Evolutionary conservation across 257 asterid species (phyloP).

Genomic region (Nicotiana undulata): DNA sequence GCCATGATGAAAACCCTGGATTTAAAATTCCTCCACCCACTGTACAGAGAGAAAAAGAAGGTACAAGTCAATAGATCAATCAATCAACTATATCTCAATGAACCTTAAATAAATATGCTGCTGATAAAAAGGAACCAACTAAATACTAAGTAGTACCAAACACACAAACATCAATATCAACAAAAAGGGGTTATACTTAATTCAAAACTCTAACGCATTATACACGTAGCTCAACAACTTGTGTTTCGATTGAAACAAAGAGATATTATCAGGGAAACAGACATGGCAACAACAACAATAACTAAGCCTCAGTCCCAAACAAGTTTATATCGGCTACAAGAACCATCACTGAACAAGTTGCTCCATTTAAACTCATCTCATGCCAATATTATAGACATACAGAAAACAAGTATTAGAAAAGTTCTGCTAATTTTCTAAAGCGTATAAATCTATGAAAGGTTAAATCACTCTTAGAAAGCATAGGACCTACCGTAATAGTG

Average conservation of each 20-base stretch:
- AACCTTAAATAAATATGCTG: background rate
- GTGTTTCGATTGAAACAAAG: background rate
- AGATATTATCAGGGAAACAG: background rate
- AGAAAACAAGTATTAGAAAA: too few relatives aligned
- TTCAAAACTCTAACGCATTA: background rate
- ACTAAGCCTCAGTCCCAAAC: too few relatives aligned
- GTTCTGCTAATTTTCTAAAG: too few relatives aligned
- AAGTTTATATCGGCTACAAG: too few relatives aligned
- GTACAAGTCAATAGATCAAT: background rate
- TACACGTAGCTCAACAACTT: background rate
- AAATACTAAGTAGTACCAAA: background rate
- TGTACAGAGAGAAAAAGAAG: background rate
- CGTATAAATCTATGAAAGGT: too few relatives aligned
- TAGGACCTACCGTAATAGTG: too few relatives aligned
- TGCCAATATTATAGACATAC: too few relatives aligned
- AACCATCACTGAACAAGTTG: too few relatives aligned
- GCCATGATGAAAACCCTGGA: slow-evolving; percentile 21
- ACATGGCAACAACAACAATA: too few relatives aligned
- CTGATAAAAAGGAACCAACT: background rate
- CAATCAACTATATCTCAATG: background rate
- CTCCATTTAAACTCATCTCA: too few relatives aligned
- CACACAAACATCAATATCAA: background rate
- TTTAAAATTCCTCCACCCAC: background rate
- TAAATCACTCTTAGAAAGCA: too few relatives aligned
- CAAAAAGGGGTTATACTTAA: background rate